Evolutionary conservation across 164 flowering plant genomes (phyloP).

Genomic region (Aristolochia contorta): DNA sequence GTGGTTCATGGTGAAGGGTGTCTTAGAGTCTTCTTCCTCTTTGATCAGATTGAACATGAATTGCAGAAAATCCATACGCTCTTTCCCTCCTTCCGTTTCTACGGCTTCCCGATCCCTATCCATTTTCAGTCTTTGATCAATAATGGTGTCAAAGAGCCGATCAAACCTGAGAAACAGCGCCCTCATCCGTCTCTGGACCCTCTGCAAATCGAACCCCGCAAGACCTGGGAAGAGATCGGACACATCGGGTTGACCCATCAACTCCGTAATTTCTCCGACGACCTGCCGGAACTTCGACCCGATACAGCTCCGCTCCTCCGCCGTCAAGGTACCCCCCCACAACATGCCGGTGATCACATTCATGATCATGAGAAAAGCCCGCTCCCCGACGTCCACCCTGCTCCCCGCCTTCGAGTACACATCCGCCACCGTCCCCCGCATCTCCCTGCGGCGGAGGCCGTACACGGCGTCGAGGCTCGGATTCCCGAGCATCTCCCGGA

Average conservation of each 20-base stretch:
- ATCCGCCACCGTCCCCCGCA: conserved; percentile 17
- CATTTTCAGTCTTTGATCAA: conserved; percentile 25
- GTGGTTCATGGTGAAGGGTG: conserved; percentile 10
- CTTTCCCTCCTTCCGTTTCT: not conserved
- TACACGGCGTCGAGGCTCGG: conserved; percentile 29
- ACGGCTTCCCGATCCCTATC: conserved; percentile 1
- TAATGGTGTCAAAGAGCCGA: conserved; percentile 24
- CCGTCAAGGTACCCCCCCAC: conserved; percentile 45
- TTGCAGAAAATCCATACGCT: conserved; percentile 16
- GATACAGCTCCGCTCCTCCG: conserved; percentile 18
- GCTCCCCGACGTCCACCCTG: conserved; percentile 35
- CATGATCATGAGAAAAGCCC: conserved; percentile 28
- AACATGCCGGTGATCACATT: conserved; percentile 37
- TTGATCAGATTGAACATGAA: conserved; percentile 14
- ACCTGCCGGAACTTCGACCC: conserved; percentile 32
- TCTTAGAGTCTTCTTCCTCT: conserved; percentile 5
- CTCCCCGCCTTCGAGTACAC: conserved; percentile 15
- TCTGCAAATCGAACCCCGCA: conserved; percentile 45
- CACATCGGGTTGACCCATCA: conserved; percentile 38
- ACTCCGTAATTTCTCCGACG: conserved; percentile 21
- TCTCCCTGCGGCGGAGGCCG: conserved; percentile 24
- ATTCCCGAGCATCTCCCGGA: conserved; percentile 26
- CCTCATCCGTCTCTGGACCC: conserved; percentile 23
- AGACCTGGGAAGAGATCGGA: conserved; percentile 45
- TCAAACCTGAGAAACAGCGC: conserved; percentile 19